Conservation (phyloP, 306 rosid species). For the Prunus mume region DNA sequence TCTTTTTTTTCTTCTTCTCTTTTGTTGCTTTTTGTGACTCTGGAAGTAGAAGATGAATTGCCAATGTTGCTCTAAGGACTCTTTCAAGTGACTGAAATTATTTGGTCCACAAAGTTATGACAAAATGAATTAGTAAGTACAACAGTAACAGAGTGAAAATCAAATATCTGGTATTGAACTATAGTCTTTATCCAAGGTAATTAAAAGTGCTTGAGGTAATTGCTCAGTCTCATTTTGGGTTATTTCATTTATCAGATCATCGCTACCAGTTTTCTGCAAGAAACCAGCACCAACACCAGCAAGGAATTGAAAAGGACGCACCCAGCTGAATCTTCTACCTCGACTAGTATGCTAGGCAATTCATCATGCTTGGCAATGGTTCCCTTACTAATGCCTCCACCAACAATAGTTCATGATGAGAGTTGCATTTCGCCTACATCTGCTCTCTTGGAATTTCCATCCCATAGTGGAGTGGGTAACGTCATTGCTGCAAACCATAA, state of each 20-base stretch:
- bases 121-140: too few relatives aligned
- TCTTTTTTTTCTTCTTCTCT: neutral
- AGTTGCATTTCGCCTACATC: slow-evolving; percentile 25
- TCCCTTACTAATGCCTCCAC: slow-evolving; percentile 9
- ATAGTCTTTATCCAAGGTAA: neutral
- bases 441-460: slow-evolving; percentile 12
- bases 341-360: neutral
- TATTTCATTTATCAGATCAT: slow-evolving; percentile 33
- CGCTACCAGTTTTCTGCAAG: slow-evolving; percentile 43
- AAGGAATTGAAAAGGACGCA: slow-evolving; percentile 20
- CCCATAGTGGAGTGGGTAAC: neutral
- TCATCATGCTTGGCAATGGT: slow-evolving; percentile 9
- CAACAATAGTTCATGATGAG: slow-evolving; percentile 13
- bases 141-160: neutral
- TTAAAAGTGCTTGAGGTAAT: neutral
- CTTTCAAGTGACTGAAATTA: too few relatives aligned
- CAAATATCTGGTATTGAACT: neutral
- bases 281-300: slow-evolving; percentile 13
- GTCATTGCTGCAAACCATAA: neutral
- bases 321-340: neutral
- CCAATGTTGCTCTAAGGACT: too few relatives aligned
- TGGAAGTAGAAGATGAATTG: too few relatives aligned
- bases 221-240: neutral
- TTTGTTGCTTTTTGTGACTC: too few relatives aligned
- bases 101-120: too few relatives aligned